These are phyloP conservation scores for Orobanche coerulescens DNA, from an alignment of 257 asterid species.

Conservation along the genomic window DNA sequence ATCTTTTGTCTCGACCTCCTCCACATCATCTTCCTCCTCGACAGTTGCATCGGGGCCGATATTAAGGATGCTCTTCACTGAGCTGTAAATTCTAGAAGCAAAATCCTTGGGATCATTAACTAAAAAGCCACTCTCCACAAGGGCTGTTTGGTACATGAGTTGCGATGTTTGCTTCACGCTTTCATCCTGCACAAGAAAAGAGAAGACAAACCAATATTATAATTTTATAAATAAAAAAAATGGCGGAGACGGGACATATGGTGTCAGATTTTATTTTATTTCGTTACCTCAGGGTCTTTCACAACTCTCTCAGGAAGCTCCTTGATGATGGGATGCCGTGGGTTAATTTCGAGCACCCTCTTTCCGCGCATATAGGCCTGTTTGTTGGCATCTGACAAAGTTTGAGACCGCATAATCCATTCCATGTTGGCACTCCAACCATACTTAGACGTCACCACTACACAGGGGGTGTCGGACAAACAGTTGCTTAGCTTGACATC, in stretches of 20 bases:
- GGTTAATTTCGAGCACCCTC: slow-evolving; percentile 89
- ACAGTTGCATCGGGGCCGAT: slow-evolving; percentile 63
- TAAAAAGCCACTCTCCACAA: slow-evolving; percentile 88
- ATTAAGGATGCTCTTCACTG: slow-evolving; percentile 61
- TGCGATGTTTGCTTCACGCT: slow-evolving; percentile 62
- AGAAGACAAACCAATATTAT: background rate
- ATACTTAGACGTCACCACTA: slow-evolving; percentile 77
- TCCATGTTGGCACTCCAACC: slow-evolving; percentile 98
- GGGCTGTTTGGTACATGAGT: slow-evolving; percentile 78
- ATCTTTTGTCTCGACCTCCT: slow-evolving; percentile 48
- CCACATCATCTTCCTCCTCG: slow-evolving; percentile 75
- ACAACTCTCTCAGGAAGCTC: slow-evolving; percentile 71
- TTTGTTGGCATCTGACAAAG: slow-evolving; percentile 72
- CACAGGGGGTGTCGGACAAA: slow-evolving; percentile 80
- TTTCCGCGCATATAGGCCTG: slow-evolving; percentile 93
- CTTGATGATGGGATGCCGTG: slow-evolving; percentile 84
- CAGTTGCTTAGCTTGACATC: slow-evolving; percentile 94
- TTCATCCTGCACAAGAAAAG: slow-evolving; percentile 41
- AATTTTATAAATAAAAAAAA: too few relatives aligned
- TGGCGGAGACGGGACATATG: too few relatives aligned
- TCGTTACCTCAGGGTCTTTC: slow-evolving; percentile 64
- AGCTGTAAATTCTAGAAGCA: too few relatives aligned
- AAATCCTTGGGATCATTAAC: slow-evolving; percentile 65
- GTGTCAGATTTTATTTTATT: too few relatives aligned
- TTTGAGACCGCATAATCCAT: slow-evolving; percentile 92